phyloP scores from a whole-genome alignment of 176 grass and related monocot species.

The Dendrocalamus sinicus region DNA sequence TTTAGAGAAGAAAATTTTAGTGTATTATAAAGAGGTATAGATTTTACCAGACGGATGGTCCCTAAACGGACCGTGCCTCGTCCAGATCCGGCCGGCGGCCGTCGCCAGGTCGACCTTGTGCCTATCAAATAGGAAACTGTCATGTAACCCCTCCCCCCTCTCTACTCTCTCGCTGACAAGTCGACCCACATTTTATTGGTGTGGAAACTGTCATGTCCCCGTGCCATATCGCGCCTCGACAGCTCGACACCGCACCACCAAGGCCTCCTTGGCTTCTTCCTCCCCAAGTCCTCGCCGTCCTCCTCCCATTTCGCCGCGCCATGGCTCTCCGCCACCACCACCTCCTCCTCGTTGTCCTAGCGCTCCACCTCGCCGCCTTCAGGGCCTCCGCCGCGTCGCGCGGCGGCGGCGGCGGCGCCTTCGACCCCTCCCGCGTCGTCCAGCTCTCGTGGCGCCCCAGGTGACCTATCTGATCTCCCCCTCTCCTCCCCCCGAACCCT shows the following conservation, averaged over 20 bases:
- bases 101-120: no score
- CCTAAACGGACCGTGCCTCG: no score
- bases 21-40: no score
- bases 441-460: constrained; percentile 89
- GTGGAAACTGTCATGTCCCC: not conserved
- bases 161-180: not conserved
- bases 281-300: not conserved
- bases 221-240: not conserved
- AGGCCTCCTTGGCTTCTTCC: not conserved
- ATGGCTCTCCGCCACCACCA: constrained; percentile 44
- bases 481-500: not conserved
- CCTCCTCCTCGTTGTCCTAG: constrained; percentile 26
- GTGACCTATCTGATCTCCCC: constrained; percentile 48
- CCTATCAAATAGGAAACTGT: no score
- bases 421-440: constrained; percentile 69
- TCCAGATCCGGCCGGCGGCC: no score
- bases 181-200: not conserved
- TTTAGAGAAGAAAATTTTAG: no score
- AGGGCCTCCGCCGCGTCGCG: constrained; percentile 13
- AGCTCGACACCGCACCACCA: not conserved
- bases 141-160: no score
- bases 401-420: not conserved
- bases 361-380: constrained; percentile 19
- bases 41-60: no score
- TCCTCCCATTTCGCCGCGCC: constrained; percentile 34